Evolutionary conservation across 495 filamentous ascomycete genomes (phyloP).

Genomic region (Aspergillus ellipticus): DNA sequence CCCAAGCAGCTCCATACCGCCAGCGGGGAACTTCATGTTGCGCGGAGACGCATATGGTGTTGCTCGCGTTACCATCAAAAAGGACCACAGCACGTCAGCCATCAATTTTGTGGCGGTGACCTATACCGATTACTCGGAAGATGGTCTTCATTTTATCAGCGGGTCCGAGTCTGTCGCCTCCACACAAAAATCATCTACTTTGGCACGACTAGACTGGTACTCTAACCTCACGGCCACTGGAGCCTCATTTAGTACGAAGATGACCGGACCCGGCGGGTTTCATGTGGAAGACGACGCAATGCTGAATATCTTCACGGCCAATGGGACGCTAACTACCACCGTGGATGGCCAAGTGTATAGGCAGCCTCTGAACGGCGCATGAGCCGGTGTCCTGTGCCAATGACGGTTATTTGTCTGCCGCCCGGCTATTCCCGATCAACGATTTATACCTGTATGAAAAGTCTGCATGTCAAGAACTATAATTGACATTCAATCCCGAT

Average conservation of each 20-base stretch:
- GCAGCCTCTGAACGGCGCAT: slow-evolving; percentile 23
- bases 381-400: neutral
- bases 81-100: neutral
- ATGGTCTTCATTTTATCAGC: slow-evolving; percentile 13
- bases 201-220: slow-evolving; percentile 17
- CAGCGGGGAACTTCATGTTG: slow-evolving; percentile 12
- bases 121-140: slow-evolving; percentile 23
- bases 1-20: neutral
- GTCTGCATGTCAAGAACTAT: no score
- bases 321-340: slow-evolving; percentile 22
- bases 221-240: slow-evolving; percentile 18
- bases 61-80: slow-evolving; percentile 4
- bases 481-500: no score
- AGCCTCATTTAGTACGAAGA: slow-evolving; percentile 12
- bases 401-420: no score
- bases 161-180: slow-evolving; percentile 14
- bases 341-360: slow-evolving; percentile 17
- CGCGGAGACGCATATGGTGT: slow-evolving; percentile 7
- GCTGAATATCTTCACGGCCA: slow-evolving; percentile 22
- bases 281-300: slow-evolving; percentile 17
- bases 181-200: neutral
- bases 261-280: slow-evolving; percentile 19
- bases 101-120: slow-evolving; percentile 15
- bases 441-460: no score
- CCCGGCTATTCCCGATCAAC: no score